These are phyloP conservation scores for Ascoidea rubescens DNA, from an alignment of 805 yeast genomes.

Conservation along the genomic window DNA sequence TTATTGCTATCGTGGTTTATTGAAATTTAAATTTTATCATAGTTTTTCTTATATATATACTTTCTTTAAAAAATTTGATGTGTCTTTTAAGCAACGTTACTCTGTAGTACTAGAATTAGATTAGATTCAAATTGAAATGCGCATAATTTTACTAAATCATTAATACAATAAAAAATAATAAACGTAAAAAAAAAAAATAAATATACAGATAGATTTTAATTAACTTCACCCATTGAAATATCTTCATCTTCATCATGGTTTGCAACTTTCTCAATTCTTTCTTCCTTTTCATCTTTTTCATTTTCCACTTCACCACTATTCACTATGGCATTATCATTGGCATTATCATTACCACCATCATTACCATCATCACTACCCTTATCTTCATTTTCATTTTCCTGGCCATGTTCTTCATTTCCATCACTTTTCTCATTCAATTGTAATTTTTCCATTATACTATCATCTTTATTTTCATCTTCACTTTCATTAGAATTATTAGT, in stretches of 20 bases:
- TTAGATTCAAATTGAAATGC: too few species aligned
- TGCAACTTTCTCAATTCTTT: neutral
- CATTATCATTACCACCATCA: constrained; percentile 29
- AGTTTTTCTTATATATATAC: too few species aligned
- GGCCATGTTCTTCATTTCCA: neutral
- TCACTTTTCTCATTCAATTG: neutral
- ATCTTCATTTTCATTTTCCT: neutral
- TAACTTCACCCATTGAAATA: too few species aligned
- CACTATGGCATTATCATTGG: too few species aligned
- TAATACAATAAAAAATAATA: too few species aligned
- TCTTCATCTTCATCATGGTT: neutral
- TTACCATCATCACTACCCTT: constrained; percentile 1
- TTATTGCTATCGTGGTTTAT: neutral
- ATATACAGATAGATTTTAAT: neutral
- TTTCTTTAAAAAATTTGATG: too few species aligned
- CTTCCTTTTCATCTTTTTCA: constrained; percentile 1
- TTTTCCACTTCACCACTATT: constrained; percentile 10
- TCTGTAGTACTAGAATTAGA: neutral
- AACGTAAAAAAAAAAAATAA: neutral
- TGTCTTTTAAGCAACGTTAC: too few species aligned
- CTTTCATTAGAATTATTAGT: neutral
- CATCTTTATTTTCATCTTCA: neutral
- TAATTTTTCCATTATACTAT: neutral
- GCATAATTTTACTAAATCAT: neutral
- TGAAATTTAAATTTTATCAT: too few species aligned